Evolutionary conservation across 2,329 filamentous ascomycete genomes (phyloP), one percentile per base, ranked within the genome.

Genomic region (Cytospora piceicola): DNA sequence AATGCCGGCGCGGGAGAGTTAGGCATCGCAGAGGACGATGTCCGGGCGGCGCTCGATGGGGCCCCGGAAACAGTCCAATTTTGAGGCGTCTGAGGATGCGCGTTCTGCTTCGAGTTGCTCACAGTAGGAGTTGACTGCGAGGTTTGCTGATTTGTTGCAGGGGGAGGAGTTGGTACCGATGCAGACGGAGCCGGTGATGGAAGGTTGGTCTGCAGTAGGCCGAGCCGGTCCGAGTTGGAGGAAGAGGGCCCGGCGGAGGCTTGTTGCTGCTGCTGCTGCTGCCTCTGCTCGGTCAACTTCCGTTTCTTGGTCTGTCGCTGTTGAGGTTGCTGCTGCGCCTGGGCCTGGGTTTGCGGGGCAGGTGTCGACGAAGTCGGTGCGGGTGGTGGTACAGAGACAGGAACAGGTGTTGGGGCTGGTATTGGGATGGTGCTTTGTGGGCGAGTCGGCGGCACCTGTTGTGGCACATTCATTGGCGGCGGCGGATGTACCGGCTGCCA

Each of bases 1-100:
- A 87, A 77, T 66, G 77, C 76, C 55, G 80, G 77, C 52, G 79
- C 78, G 67, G 82, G 80, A 70, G 81, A 81, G 72, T 79, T 80
- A 68, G 80, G 76, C 80, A 82, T 82, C 52, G 74, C 71, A 8
- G 72, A 70, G 12, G 71, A 57, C 9, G 72, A 76, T 73, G 73
- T 66, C 49, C 64, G 64, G 69, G 70, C 73, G 71, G 75, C 74
- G 71, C 62, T 68, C 15, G 62, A 67, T 20, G 67, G 65, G 29
- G 64, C 67, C 9, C 46, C 46, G 49, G 67, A 52, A 22, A 67
- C 36, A 51, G 61, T 67, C 67, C 67, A 68, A 27, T 67, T 68
- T 24, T 67, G 67, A 14, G 67, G 67, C 42, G 67, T 68, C 55
- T 65, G 67, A 24, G 65, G 67, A 20, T 65, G 61, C 14, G 65